phyloP scores from a whole-genome alignment of 257 asterid species.

The Dorcoceras hygrometricum region DNA sequence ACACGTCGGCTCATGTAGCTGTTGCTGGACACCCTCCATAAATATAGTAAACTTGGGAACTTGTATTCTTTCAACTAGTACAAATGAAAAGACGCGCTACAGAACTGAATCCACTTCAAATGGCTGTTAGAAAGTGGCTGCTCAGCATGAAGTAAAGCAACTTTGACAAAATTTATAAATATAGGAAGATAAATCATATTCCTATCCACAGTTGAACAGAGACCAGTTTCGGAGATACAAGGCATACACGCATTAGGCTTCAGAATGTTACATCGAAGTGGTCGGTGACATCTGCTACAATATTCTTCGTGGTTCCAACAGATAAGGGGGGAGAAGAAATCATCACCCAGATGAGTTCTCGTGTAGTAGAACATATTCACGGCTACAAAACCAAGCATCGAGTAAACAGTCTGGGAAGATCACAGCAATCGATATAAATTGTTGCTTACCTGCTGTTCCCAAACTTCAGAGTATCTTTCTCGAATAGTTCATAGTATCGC shows the following conservation, averaged over 20 bases:
- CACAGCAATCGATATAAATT: neutral
- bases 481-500: conserved; percentile 81
- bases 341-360: conserved; percentile 72
- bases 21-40: too few relatives aligned
- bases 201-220: neutral
- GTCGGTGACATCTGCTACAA: neutral
- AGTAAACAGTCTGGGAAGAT: neutral
- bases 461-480: conserved; percentile 84
- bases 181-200: neutral
- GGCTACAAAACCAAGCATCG: conserved; percentile 53
- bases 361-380: conserved; percentile 86
- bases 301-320: neutral
- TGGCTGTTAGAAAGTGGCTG: neutral
- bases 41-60: too few relatives aligned
- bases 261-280: neutral
- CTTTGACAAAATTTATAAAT: neutral
- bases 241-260: neutral
- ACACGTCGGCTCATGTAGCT: too few relatives aligned
- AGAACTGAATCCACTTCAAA: too few relatives aligned
- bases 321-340: neutral
- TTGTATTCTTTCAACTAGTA: too few relatives aligned
- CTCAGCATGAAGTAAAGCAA: neutral
- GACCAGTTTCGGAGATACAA: neutral
- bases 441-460: conserved; percentile 90
- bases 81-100: too few relatives aligned